Evolutionary conservation across 345 rosid genomes (phyloP).

Genomic region (Syzygium oleosum): DNA sequence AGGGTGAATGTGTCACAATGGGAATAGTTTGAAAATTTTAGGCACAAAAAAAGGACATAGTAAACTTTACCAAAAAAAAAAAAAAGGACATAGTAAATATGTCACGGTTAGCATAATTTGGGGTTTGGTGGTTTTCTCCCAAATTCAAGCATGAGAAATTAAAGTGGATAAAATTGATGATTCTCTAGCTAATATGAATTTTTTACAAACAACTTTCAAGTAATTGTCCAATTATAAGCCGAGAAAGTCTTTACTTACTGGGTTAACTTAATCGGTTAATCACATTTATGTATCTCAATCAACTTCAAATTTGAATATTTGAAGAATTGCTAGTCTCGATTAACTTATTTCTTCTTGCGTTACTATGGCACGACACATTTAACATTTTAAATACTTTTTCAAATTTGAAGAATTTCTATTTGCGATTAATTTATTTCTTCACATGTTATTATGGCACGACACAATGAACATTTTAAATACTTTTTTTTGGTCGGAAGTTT

Average conservation of each 20-base stretch:
- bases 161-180: not conserved
- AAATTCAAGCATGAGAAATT: not conserved
- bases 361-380: too few species aligned
- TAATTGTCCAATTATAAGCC: not conserved
- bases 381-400: too few species aligned
- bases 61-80: too few species aligned
- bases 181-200: not conserved
- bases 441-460: not conserved
- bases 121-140: too few species aligned
- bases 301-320: not conserved
- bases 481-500: too few species aligned
- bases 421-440: not conserved
- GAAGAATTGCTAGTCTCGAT: not conserved
- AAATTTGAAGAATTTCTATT: not conserved
- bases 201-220: not conserved
- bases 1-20: too few species aligned
- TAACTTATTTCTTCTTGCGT: too few species aligned
- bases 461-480: not conserved
- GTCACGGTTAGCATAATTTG: too few species aligned
- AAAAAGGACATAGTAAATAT: too few species aligned
- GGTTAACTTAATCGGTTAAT: not conserved
- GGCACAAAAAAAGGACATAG: too few species aligned
- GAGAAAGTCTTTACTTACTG: not conserved
- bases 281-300: not conserved
- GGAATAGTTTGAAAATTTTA: too few species aligned